Evolutionary conservation across 2,329 filamentous ascomycete genomes (phyloP), one percentile per base, ranked within the genome.

Genomic region (Talaromyces atroroseus): DNA sequence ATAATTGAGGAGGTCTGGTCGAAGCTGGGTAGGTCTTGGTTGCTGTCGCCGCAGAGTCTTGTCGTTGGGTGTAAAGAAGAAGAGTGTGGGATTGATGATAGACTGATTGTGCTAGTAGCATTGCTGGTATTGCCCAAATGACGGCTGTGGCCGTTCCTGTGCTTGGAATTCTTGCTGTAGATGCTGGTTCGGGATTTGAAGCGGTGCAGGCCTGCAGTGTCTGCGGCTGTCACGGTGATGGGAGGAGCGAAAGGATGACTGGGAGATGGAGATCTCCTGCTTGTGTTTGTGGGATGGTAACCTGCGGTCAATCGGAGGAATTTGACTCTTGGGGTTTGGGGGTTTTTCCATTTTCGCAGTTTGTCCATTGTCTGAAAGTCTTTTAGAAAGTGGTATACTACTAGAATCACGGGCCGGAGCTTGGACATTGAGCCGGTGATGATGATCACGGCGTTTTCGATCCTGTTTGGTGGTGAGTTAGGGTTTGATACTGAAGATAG

Each of bases 351-450:
- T 21, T n/a, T 44, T 21, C 24, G 20, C 18, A 26, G 18, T 3
- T 18, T 58, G 23, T 40, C 32, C 29, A 42, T 29, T 20, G 24
- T 5, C 21, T 45, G 56, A 46, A 21, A 40, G 12, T 21, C 38
- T 29, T 23, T 50, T 5, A 49, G 38, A 23, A 12, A n/a, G 16
- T 57, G 52, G 21, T 46, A 47, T 14, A 42, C 24, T 1, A 56
- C 5, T 7, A 58, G 24, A 34, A 38, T 1, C 18, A 58, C 26
- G 8, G 56, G 52, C 12, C 56, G 52, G 38, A 60, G 49, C 32
- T 60, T 60, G 29, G 58, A 29, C 14, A 58, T 21, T 20, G 58
- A 60, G n/a, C 52, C 44, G 16, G 52, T 54, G 29, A 58, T 53
- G 14, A 60, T 60, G 20, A 60, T 51, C 11, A 56, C 48, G 18